These are phyloP conservation scores for Trichoderma simmonsii DNA, from an alignment of 2,329 filamentous ascomycete genomes.

Conservation along the genomic window DNA sequence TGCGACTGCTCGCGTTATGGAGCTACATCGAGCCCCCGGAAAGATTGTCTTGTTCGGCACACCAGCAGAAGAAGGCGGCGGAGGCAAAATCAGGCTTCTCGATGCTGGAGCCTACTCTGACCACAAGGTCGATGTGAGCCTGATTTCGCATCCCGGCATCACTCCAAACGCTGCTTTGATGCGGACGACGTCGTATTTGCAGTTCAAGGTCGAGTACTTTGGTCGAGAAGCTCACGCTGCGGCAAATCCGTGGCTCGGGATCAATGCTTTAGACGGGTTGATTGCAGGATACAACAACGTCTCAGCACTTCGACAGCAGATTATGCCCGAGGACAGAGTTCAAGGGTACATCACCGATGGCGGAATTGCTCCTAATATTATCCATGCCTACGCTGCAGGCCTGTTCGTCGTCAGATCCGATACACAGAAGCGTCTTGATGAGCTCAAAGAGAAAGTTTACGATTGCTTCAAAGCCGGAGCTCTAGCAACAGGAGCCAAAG, in stretches of 20 bases:
- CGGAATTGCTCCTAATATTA: conserved; percentile 52
- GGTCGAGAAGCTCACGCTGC: conserved; percentile 55
- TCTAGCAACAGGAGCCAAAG: conserved; percentile 42
- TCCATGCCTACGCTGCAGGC: conserved; percentile 47
- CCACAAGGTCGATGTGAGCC: conserved; percentile 21
- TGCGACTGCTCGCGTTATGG: conserved; percentile 45
- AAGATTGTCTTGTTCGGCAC: conserved; percentile 48
- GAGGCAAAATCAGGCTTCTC: conserved; percentile 46
- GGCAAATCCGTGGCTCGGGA: conserved; percentile 53
- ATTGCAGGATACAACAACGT: conserved; percentile 47
- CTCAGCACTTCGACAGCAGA: conserved; percentile 53
- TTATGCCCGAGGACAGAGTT: conserved; percentile 48
- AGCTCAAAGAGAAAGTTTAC: conserved; percentile 41
- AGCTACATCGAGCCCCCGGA: conserved; percentile 39
- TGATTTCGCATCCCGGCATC: conserved; percentile 32
- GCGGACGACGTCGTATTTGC: conserved; percentile 49
- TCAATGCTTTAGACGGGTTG: conserved; percentile 57
- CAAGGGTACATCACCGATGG: conserved; percentile 51
- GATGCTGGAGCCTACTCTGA: conserved; percentile 37
- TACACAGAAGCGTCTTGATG: conserved; percentile 39
- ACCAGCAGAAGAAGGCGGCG: conserved; percentile 45
- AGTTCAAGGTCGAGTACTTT: conserved; percentile 50
- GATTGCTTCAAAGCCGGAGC: conserved; percentile 39
- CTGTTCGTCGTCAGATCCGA: conserved; percentile 45
- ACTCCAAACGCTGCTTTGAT: conserved; percentile 44